Conservation (phyloP, 1,284 basidiomycete species). For the Microbotryum lychnidis-dioicae region DNA sequence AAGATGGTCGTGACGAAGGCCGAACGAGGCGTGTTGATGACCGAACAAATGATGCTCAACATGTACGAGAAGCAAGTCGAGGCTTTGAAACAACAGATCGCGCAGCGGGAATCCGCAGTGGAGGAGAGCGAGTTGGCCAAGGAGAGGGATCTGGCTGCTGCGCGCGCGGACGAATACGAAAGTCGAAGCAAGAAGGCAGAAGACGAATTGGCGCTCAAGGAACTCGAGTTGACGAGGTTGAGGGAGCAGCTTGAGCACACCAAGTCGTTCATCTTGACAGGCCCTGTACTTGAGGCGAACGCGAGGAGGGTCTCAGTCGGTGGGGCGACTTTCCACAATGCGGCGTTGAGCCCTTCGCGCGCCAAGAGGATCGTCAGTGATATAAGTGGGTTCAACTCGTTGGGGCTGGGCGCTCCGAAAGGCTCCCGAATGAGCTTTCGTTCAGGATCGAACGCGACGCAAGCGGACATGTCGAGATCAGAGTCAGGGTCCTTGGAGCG, state of each 20-base stretch:
- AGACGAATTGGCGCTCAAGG: conserved; percentile 12
- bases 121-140: not conserved
- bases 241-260: conserved; percentile 17
- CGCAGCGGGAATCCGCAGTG: not conserved
- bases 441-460: not conserved
- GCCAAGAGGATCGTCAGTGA: conserved; percentile 13
- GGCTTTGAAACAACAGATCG: conserved; percentile 38
- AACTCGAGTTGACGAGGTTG: conserved; percentile 17
- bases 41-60: conserved; percentile 39
- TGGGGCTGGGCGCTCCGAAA: conserved; percentile 24
- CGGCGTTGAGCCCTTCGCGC: conserved; percentile 15
- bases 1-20: conserved; percentile 51
- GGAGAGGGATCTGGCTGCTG: not conserved
- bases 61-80: conserved; percentile 45
- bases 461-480: not conserved
- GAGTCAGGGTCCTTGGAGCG: not conserved
- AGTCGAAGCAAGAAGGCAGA: conserved; percentile 2
- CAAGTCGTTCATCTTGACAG: conserved; percentile 27
- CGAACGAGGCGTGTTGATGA: conserved; percentile 45
- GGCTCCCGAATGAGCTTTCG: not conserved
- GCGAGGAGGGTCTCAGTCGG: conserved; percentile 14
- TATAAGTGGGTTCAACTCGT: conserved; percentile 1
- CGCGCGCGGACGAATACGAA: not conserved
- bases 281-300: conserved; percentile 21
- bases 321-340: conserved; percentile 3